Base-by-base conservation (phyloP, 176 grass and related monocot genomes). In the Paspalum vaginatum region DNA sequence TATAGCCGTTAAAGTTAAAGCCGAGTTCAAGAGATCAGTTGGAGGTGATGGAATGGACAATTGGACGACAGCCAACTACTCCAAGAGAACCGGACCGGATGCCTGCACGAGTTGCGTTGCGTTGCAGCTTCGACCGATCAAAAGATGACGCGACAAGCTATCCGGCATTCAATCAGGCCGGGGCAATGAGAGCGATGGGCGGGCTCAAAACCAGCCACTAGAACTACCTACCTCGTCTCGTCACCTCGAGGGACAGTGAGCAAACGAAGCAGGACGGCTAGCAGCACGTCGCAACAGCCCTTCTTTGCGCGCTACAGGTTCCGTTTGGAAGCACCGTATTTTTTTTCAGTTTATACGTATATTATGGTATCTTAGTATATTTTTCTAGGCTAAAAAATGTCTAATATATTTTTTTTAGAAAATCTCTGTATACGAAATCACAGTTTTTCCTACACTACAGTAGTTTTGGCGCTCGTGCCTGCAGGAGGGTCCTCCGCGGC, bases 171-270 rank as follows among this genome's bases (percentile, higher is more conserved):
- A 39, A 39, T 72, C 14, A 42, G 32, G 37, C 12, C n/a, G 13
- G 13, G 11, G 13, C 38, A 43, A 43, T 2, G 79, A 83, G 69
- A 75, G 18, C 43, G 81, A 88, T 25, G 44, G 10, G 52, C 42
- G 11, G 81, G 18, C 44, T 16, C 52, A 62, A 61, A 44, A 20
- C 22, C 62, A 84, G 76, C 81, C 87, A 54, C 53, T 25, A 7
- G 68, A 7, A 11, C 38, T 5, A 84, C 61, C 86, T 84, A 88
- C 71, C 80, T 27, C 13, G 43, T 32, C 32, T 32, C 32, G 32
- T 32, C 32, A 32, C 32, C 32, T 32, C 32, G 2, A 15, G 69
- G 15, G 84, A 53, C 41, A 59, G 59, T 60, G 21, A 79, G 57
- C 68, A 53, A 61, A 74, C 0, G 11, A 61, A 61, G 75, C 60